Evolutionary conservation across 2,329 filamentous ascomycete species (phyloP), one percentile per base, ranked within the genome.

Genomic region (Eurotiales sp.): DNA sequence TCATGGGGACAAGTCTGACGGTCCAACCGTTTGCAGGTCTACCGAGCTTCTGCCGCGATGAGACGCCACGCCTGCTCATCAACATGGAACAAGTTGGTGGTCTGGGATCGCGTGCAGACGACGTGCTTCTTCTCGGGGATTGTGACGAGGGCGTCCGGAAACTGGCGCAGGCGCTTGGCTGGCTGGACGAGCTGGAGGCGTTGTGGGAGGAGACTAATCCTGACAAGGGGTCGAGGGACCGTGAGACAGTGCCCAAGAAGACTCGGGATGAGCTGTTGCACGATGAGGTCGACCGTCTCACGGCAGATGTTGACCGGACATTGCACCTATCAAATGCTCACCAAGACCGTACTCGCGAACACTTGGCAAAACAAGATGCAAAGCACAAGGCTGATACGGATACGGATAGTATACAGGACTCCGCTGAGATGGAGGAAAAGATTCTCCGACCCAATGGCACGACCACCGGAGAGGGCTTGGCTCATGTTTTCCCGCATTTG

Each of bases 21-120:
- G 92, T 97, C 2, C 88, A 91, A 56, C 93, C 93, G 0, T 99
- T 99, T 67, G 90, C 92, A 1, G 83, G 83, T 42, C 73, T 97
- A 45, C 91, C 92, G 0, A 72, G 79, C 12, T 73, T 86, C 58
- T 84, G 83, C 19, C 62, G 67, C 2, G 77, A 84, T 1, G 76
- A 75, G 1, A 81, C 80, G 3, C 93, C 92, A 0, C 81, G 93
- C 8, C 73, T 99, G 2, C 76, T 99, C 17, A 88, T 99, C 68
- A 99, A 99, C 67, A 79, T 86, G 71, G 88, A 96, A 67, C 75
- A 74, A 30, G 93, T 96, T 0, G 92, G 93, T 0, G 82, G 82
- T 17, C 66, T 99, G 30, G 93, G 93, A 0, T 79, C 78, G 7
- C 76, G 89, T 22, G 66, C 85, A 0, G 91, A 99, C 63, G 93